Evolutionary conservation across 768 basidiomycete genomes (phyloP), one percentile per base, ranked within the genome.

Genomic region (Rhodotorula paludigena): DNA sequence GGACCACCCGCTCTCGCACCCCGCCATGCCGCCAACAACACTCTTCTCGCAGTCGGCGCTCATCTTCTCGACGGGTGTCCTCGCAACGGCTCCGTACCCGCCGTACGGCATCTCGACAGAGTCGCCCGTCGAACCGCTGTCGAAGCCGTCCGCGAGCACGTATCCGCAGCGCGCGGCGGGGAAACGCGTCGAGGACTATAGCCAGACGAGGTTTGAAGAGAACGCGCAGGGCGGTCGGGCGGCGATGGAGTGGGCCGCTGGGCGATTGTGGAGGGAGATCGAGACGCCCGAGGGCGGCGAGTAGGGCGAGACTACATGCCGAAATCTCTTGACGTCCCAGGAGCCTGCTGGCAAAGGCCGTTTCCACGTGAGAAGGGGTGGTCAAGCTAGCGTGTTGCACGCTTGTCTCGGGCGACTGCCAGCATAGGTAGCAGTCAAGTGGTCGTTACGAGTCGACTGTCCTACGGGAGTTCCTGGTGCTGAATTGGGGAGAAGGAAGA

Each of bases 21-120:
- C 72, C 11, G 42, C 72, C 12, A 57, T 73, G 57, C 67, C 72
- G 5, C 45, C 67, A 0, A 52, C 63, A 9, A 73, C 72, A 2
- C 68, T 73, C 53, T 73, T 73, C 58, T 60, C 64, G 20, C 72
- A 73, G 45, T 68, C 72, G 12, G 72, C 72, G n/a, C 57, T 69
- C 39, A 69, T 73, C 64, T 73, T 69, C 45, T 57, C 64, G 25
- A 49, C 52, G 36, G 72, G 72, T 15, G n/a, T 65, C 48, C 47
- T 73, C 45, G 72, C 72, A 7, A 36, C 68, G 5, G 21, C 9
- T 1, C 44, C 57, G 2, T 73, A 66, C 64, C 72, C 72, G 11
- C 72, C 72, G 4, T 4, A 38, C 52, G 64, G 62, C 23, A 64
- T 67, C 44, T 49, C 52, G n/a, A n/a, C 32, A 28, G 53, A 41